phyloP scores from a whole-genome alignment of 2,329 filamentous ascomycete genomes.

The Septoria linicola region DNA sequence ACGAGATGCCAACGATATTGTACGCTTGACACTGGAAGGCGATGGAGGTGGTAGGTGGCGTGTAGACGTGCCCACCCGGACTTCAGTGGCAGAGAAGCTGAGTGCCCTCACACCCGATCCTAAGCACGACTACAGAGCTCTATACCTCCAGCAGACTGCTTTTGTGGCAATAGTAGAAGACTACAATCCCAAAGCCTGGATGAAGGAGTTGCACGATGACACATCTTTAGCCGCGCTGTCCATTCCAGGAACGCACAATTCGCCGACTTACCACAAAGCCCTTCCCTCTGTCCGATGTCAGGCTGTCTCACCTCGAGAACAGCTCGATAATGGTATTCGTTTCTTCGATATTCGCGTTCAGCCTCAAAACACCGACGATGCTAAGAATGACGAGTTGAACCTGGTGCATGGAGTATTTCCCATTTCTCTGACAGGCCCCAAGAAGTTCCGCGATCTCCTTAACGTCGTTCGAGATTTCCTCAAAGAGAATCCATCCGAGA shows the following conservation, averaged over 20 bases:
- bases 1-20: conserved; percentile 58
- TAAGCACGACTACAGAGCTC: conserved; percentile 42
- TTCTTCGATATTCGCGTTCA: conserved; percentile 91
- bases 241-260: conserved; percentile 95
- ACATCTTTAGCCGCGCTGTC: conserved; percentile 76
- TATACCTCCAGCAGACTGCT: conserved; percentile 42
- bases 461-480: conserved; percentile 69
- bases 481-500: conserved; percentile 73
- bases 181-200: conserved; percentile 71
- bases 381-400: conserved; percentile 61
- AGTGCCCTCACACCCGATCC: conserved; percentile 43
- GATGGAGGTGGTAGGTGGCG: conserved; percentile 63
- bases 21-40: conserved; percentile 72
- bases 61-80: conserved; percentile 66
- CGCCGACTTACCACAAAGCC: conserved; percentile 78
- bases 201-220: conserved; percentile 69
- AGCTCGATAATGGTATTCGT: conserved; percentile 85
- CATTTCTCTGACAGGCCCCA: conserved; percentile 76
- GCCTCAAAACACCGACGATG: conserved; percentile 57
- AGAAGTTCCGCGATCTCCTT: conserved; percentile 74
- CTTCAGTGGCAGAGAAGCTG: conserved; percentile 40
- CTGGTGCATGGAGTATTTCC: conserved; percentile 92
- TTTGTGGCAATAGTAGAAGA: conserved; percentile 67
- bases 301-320: conserved; percentile 70
- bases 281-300: conserved; percentile 93